These are phyloP conservation scores for Thecamonas trahens DNA, from an alignment of 78 protist species.

Conservation along the genomic window DNA sequence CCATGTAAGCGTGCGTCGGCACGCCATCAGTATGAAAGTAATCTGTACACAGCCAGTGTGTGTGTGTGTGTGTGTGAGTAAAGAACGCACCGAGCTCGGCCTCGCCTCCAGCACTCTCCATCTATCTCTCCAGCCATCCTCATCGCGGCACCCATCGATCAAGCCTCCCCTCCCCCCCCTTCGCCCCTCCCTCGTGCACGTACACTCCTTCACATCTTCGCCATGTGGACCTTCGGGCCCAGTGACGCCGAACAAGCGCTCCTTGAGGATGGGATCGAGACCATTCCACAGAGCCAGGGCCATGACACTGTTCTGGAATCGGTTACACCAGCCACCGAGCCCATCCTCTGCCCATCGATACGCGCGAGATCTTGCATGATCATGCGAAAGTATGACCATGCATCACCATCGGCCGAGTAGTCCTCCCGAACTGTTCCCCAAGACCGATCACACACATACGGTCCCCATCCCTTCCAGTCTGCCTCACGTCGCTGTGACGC, in stretches of 20 bases:
- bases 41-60: too few relatives aligned
- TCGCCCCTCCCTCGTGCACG: too few relatives aligned
- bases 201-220: slow-evolving; percentile 57
- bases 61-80: too few relatives aligned
- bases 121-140: too few relatives aligned
- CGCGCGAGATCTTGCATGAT: slow-evolving; percentile 55
- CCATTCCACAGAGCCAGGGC: slow-evolving; percentile 65
- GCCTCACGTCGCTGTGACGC: not conserved
- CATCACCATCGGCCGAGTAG: slow-evolving; percentile 28
- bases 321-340: slow-evolving; percentile 50
- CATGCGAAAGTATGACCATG: slow-evolving; percentile 62
- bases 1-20: slow-evolving; percentile 67
- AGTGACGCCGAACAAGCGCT: slow-evolving; percentile 65
- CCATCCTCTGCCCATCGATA: slow-evolving; percentile 86
- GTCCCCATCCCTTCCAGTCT: slow-evolving; percentile 40
- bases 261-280: slow-evolving; percentile 72
- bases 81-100: too few relatives aligned
- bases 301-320: slow-evolving; percentile 25
- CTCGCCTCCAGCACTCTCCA: too few relatives aligned
- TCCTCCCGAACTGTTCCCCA: slow-evolving; percentile 39
- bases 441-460: slow-evolving; percentile 9
- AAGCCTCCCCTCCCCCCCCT: too few relatives aligned
- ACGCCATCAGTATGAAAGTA: slow-evolving; percentile 43
- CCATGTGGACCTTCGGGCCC: slow-evolving; percentile 51
- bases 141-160: too few relatives aligned